Conservation (phyloP, 2,329 filamentous ascomycete genomes). For the Fusarium sp. region DNA sequence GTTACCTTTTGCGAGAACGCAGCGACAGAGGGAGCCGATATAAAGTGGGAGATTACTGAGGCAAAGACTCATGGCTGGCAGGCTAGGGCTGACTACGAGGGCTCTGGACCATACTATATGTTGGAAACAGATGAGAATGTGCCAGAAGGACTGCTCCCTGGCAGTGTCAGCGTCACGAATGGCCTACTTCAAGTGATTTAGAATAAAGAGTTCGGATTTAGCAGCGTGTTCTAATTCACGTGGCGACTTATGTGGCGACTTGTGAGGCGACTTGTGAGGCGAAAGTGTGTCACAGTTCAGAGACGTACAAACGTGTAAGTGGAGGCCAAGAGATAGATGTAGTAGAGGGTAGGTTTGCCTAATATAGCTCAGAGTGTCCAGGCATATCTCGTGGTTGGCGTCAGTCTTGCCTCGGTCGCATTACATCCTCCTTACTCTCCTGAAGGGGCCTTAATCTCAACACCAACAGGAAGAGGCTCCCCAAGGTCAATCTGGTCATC, state of each 20-base stretch:
- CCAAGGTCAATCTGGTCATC: background rate
- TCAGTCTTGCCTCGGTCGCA: background rate
- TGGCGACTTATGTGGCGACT: background rate
- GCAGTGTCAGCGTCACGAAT: background rate
- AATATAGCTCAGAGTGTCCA: background rate
- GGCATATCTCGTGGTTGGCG: background rate
- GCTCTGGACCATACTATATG: background rate
- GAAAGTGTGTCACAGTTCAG: background rate
- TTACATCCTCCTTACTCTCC: background rate
- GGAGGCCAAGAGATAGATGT: background rate
- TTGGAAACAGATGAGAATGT: background rate
- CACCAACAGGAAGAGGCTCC: background rate
- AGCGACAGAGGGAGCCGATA: background rate
- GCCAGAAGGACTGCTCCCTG: background rate
- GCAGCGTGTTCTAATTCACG: no score
- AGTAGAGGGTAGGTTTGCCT: background rate
- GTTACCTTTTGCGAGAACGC: background rate
- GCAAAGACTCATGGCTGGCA: slow-evolving; percentile 13
- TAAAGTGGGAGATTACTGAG: background rate
- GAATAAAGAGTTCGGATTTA: background rate
- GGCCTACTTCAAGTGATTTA: background rate
- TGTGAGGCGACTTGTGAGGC: background rate
- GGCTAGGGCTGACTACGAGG: background rate
- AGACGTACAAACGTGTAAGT: background rate
- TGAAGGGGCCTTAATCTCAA: background rate